Percentiles rank a stretch among this genome's conserved stretches.
Conservation (phyloP, 306 rosid genomes). For the Quercus agrifolia region DNA sequence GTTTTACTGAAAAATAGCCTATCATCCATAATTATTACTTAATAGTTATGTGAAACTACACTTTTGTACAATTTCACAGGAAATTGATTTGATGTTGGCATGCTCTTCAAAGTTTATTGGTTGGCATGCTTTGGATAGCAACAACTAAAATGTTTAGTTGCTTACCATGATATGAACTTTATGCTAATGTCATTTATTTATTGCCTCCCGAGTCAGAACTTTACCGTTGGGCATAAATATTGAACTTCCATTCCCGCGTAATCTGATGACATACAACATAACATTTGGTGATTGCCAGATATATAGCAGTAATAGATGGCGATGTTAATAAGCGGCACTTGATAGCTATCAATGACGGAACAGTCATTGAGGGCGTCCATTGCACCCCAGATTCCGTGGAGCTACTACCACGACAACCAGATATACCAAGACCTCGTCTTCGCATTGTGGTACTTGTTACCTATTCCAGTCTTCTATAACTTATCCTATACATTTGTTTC, state of each 20-base stretch:
- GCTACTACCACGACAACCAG: conserved; percentile 69
- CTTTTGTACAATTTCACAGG: neutral
- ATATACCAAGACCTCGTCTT: conserved; percentile 64
- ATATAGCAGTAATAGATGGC: conserved; percentile 81
- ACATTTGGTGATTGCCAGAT: conserved; percentile 47
- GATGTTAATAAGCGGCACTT: conserved; percentile 70
- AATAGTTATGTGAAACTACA: neutral
- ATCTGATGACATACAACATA: conserved; percentile 18
- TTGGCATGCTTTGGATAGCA: neutral
- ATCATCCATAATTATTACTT: neutral
- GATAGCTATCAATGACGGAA: conserved; percentile 68
- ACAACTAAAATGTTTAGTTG: neutral
- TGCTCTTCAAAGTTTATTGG: neutral
- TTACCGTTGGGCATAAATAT: neutral
- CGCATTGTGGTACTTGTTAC: conserved; percentile 68
- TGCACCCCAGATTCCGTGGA: conserved; percentile 83
- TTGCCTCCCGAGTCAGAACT: neutral
- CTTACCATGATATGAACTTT: neutral
- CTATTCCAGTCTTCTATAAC: conserved; percentile 13
- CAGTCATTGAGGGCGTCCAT: conserved; percentile 68
- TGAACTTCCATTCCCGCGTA: conserved; percentile 5
- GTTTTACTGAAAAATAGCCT: neutral
- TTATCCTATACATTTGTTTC: conserved; percentile 10
- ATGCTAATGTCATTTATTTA: conserved; percentile 3
- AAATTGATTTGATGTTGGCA: neutral